phyloP scores from a whole-genome alignment of 768 basidiomycete species.

The Hygrophoropsis aurantiaca region DNA sequence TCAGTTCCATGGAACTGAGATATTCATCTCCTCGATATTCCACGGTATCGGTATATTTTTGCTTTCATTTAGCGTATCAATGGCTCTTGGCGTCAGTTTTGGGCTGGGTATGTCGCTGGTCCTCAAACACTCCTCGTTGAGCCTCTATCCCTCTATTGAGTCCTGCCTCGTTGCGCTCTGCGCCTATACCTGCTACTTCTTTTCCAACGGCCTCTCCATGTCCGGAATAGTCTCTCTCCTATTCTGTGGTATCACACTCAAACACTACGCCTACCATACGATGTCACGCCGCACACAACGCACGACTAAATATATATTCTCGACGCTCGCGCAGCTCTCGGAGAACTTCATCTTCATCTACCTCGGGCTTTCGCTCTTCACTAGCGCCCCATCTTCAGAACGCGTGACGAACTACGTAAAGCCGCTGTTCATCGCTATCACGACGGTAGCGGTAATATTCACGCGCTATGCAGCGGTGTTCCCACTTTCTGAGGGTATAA shows the following conservation, averaged over 20 bases:
- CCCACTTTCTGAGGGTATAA: slow-evolving; percentile 92
- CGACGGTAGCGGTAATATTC: slow-evolving; percentile 88
- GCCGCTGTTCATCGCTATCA: slow-evolving; percentile 91
- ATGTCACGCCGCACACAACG: slow-evolving; percentile 96
- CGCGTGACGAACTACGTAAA: slow-evolving; percentile 86
- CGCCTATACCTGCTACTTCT: slow-evolving; percentile 97
- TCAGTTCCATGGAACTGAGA: slow-evolving; percentile 87
- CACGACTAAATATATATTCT: slow-evolving; percentile 94
- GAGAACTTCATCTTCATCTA: slow-evolving; percentile 99
- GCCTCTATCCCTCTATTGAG: slow-evolving; percentile 89
- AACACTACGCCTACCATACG: slow-evolving; percentile 99
- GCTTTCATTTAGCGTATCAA: slow-evolving; percentile 90
- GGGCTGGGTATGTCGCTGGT: slow-evolving; percentile 89
- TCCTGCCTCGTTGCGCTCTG: slow-evolving; percentile 93
- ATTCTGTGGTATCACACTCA: slow-evolving; percentile 98
- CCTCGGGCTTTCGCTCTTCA: slow-evolving; percentile 96
- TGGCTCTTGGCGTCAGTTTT: slow-evolving; percentile 90
- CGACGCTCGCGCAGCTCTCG: slow-evolving; percentile 87
- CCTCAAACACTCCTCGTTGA: slow-evolving; percentile 90
- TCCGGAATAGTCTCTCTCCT: slow-evolving; percentile 96
- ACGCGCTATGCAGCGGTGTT: slow-evolving; percentile 96
- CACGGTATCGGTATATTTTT: slow-evolving; percentile 98
- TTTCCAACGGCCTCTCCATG: slow-evolving; percentile 95
- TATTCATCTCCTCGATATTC: slow-evolving; percentile 86
- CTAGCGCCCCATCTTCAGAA: slow-evolving; percentile 73